Evolutionary conservation across 2,329 filamentous ascomycete species (phyloP).

Genomic region (Aureobasidium sp.): DNA sequence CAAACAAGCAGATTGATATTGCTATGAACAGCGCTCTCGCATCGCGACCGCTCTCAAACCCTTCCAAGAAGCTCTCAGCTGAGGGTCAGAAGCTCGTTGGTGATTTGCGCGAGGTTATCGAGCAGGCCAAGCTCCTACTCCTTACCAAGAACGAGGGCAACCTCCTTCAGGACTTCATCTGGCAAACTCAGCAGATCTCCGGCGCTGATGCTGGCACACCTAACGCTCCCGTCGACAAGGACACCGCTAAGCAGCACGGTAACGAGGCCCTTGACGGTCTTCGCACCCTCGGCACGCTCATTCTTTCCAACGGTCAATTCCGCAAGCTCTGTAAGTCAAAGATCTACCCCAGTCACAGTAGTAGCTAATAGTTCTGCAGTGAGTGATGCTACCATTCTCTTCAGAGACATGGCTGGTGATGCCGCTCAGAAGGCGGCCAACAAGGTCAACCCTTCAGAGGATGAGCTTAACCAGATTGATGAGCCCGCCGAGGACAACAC

Average conservation of each 20-base stretch:
- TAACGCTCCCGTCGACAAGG: conserved; percentile 64
- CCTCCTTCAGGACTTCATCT: conserved; percentile 92
- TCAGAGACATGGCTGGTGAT: conserved; percentile 89
- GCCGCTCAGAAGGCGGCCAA: conserved; percentile 72
- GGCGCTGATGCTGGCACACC: conserved; percentile 56
- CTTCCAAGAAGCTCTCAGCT: conserved; percentile 68
- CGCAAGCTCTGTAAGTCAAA: conserved; percentile 70
- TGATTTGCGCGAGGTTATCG: conserved; percentile 73
- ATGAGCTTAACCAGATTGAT: conserved; percentile 71
- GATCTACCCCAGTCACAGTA: neutral
- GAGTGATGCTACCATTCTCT: conserved; percentile 69
- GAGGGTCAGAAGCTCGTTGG: conserved; percentile 75
- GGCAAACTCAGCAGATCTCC: conserved; percentile 75
- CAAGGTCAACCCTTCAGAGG: conserved; percentile 69
- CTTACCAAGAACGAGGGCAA: conserved; percentile 94
- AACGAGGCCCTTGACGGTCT: conserved; percentile 78
- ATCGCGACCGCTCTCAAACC: conserved; percentile 61
- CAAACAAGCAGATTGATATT: conserved; percentile 93
- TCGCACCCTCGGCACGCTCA: conserved; percentile 76
- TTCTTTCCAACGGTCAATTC: conserved; percentile 96
- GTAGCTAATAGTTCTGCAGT: conserved; percentile 39
- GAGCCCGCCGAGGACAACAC: conserved; percentile 80
- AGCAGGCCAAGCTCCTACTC: conserved; percentile 75
- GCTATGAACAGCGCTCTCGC: conserved; percentile 81
- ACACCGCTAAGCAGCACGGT: conserved; percentile 72